Conservation (phyloP, 73 alveolate genomes). For the Stentor roeselii region DNA sequence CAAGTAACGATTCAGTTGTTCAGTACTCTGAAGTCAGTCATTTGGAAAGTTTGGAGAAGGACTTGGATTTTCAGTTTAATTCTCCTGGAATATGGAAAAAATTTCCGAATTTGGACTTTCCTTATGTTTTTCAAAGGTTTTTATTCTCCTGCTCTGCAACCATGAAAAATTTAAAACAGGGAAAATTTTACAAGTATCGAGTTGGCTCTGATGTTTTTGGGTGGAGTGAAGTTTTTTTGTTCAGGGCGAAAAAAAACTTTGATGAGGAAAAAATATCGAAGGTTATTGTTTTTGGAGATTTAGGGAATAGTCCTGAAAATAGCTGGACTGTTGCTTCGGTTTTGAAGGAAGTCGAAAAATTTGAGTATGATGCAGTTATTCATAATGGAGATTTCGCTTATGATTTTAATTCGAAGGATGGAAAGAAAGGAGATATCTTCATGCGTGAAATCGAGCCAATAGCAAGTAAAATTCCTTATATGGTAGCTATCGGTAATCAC, state of each 20-base stretch:
- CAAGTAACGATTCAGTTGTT: neutral
- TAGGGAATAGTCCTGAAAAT: neutral
- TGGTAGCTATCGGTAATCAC: constrained; percentile 1
- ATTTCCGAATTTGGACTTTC: neutral
- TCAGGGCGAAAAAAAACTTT: neutral
- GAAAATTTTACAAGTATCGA: neutral
- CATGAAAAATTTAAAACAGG: neutral
- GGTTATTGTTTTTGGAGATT: neutral
- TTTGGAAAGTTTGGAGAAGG: neutral
- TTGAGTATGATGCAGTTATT: constrained; percentile 15
- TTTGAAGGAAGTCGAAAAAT: neutral
- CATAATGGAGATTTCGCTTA: constrained; percentile 22
- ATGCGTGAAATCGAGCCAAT: constrained; percentile 10
- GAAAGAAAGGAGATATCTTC: neutral
- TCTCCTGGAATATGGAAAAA: neutral
- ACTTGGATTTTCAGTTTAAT: no score
- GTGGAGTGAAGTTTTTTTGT: neutral
- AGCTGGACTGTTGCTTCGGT: neutral
- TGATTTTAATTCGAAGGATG: neutral
- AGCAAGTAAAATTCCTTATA: constrained; percentile 16
- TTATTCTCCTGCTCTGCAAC: neutral
- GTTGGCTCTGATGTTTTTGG: neutral
- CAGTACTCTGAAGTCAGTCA: neutral
- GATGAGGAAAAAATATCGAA: neutral
- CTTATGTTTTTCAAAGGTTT: neutral